These are phyloP conservation scores for Clitopilus passeckerianus DNA, from an alignment of 768 basidiomycete species.

Conservation along the genomic window DNA sequence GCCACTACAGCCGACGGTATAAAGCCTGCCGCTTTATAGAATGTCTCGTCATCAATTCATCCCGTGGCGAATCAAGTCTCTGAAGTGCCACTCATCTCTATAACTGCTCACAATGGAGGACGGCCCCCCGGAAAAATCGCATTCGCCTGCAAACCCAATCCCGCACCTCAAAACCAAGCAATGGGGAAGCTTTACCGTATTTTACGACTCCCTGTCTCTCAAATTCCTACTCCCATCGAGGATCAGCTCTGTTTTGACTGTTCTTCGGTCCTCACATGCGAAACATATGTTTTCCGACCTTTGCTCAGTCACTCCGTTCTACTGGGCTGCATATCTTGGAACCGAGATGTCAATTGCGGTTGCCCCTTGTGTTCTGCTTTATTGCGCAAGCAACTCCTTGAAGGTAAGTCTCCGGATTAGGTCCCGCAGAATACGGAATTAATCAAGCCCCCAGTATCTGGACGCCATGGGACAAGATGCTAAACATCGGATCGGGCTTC, in stretches of 20 bases:
- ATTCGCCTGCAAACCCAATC: background rate
- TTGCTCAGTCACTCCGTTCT: background rate
- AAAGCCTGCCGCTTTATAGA: background rate
- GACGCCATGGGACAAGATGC: background rate
- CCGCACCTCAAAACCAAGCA: slow-evolving; percentile 14
- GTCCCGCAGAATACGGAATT: too few relatives aligned
- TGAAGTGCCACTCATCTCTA: too few relatives aligned
- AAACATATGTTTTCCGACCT: background rate
- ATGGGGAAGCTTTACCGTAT: slow-evolving; percentile 31
- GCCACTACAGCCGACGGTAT: background rate
- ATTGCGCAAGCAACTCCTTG: background rate
- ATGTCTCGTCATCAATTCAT: background rate
- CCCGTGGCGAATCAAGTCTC: background rate
- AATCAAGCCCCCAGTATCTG: background rate
- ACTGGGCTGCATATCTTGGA: background rate
- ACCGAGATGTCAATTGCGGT: background rate
- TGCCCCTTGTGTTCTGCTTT: background rate
- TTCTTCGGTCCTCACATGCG: background rate
- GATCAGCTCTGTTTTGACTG: background rate
- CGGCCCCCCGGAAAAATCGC: background rate
- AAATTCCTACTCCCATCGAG: background rate
- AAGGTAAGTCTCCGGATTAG: too few relatives aligned
- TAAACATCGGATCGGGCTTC: background rate
- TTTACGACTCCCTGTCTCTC: slow-evolving; percentile 16
- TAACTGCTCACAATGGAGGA: background rate